These are phyloP conservation scores for Sarocladium oryzae DNA, from an alignment of 2,329 filamentous ascomycete species.

Conservation along the genomic window DNA sequence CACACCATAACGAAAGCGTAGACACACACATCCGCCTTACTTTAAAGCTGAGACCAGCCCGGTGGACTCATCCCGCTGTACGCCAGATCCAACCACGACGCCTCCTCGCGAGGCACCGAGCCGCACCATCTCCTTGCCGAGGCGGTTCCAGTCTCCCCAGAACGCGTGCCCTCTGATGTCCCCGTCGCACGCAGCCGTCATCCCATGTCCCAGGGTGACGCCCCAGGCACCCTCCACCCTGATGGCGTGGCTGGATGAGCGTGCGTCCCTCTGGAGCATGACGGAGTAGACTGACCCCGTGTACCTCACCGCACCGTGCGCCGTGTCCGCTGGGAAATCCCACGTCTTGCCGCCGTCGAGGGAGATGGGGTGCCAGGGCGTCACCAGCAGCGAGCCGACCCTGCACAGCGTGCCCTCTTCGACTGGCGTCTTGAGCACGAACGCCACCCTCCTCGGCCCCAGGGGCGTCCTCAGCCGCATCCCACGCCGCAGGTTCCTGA, in stretches of 20 bases:
- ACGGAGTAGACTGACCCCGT: slow-evolving; percentile 51
- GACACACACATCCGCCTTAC: too few species aligned
- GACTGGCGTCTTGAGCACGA: slow-evolving; percentile 45
- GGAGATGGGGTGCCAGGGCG: slow-evolving; percentile 54
- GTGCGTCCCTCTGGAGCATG: slow-evolving; percentile 40
- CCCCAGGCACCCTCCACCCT: slow-evolving; percentile 41
- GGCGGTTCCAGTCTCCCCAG: slow-evolving; percentile 43
- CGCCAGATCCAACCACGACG: slow-evolving; percentile 36
- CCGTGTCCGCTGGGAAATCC: slow-evolving; percentile 39
- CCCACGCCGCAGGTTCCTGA: slow-evolving; percentile 39
- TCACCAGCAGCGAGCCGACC: slow-evolving; percentile 43
- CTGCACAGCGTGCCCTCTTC: slow-evolving; percentile 33
- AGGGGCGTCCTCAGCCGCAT: slow-evolving; percentile 42
- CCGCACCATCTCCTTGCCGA: slow-evolving; percentile 31
- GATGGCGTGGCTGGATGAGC: slow-evolving; percentile 43
- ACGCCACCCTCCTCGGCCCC: slow-evolving; percentile 41
- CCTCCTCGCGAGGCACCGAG: slow-evolving; percentile 31
- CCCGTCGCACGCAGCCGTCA: slow-evolving; percentile 22
- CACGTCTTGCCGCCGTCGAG: slow-evolving; percentile 29
- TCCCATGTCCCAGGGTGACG: slow-evolving; percentile 53
- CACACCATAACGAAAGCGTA: too few species aligned
- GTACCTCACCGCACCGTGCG: slow-evolving; percentile 30
- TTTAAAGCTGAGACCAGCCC: slow-evolving; percentile 32
- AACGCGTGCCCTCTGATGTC: slow-evolving; percentile 43
- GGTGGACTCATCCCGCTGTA: slow-evolving; percentile 28